Base-by-base conservation (phyloP, 257 asterid species). In the Solanum clarkiae region DNA sequence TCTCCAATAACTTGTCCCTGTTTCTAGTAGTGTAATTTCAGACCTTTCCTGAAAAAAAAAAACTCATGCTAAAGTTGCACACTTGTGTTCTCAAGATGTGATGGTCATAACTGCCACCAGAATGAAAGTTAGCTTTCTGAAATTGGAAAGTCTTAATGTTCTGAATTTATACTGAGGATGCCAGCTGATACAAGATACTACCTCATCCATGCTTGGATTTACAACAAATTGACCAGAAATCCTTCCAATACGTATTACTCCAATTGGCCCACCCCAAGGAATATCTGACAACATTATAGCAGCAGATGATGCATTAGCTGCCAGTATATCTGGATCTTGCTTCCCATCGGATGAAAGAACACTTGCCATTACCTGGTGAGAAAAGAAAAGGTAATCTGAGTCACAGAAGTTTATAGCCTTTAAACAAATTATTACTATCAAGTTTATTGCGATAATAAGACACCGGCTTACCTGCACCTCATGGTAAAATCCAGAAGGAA, bases 231-330 rank as follows among this genome's bases (percentile, higher is more conserved):
- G 95, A 81, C 98, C 98, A 86, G 87, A 84, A 86, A 96, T 91
- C 88, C 98, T 94, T 87, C 98, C 99, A 49, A 96, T 85, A 32
- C 99, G 97, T 87, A 96, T 92, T 51, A 96, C 94, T 84, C 99
- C 99, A 80, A 96, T 92, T n/a, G 98, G 99, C 81, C 99, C 99
- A 83, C 92, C 95, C 99, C 99, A 96, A 84, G 98, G 99, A 81
- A 96, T 92, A 91, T 96, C 99, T 17, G 98, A 94, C 88, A 96
- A 83, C 98, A 95, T 94, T 81, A 96, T 93, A 86, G 99, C 98
- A 87, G 98, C 97, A 74, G 98, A 96, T 77, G 99, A 88, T 26
- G 98, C 98, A 86, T 96, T 96, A 86, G 97, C 99, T 59, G 99
- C 98, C 97, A 96, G 85, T 80, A 96, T 92, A 90, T 95, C 98